Percentiles rank a stretch among this genome's conserved stretches.
These are phyloP conservation scores for Saraca asoca DNA, from an alignment of 331 rosid genomes.

Conservation along the genomic window DNA sequence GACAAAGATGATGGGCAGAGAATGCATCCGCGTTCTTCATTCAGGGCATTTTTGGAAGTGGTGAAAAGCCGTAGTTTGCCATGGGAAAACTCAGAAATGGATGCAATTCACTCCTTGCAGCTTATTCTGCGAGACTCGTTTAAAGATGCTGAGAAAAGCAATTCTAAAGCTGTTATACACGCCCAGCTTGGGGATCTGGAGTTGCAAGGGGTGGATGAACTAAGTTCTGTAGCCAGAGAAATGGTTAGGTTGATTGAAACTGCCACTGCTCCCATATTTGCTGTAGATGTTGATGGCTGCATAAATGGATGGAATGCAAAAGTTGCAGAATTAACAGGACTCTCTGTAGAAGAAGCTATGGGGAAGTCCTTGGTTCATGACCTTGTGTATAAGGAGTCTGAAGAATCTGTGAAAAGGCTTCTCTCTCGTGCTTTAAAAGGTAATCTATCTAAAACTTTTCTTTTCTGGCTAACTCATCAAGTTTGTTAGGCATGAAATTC, in stretches of 20 bases:
- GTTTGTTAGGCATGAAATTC: slow-evolving; percentile 28
- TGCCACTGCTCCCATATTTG: slow-evolving; percentile 97
- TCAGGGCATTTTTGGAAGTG: slow-evolving; percentile 94
- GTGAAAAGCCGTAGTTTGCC: slow-evolving; percentile 93
- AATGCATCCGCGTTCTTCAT: slow-evolving; percentile 98
- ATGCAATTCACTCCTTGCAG: slow-evolving; percentile 97
- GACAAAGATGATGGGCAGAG: slow-evolving; percentile 96
- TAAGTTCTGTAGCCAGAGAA: slow-evolving; percentile 97
- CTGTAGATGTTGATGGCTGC: slow-evolving; percentile 79
- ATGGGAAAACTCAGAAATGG: slow-evolving; percentile 99
- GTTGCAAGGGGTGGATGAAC: slow-evolving; percentile 86
- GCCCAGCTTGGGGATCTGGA: slow-evolving; percentile 51
- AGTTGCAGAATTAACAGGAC: slow-evolving; percentile 91
- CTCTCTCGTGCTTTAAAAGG: slow-evolving; percentile 82
- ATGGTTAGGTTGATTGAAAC: slow-evolving; percentile 99
- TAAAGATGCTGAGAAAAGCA: slow-evolving; percentile 57
- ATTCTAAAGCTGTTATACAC: slow-evolving; percentile 70
- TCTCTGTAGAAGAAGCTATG: slow-evolving; percentile 84
- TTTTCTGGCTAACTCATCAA: slow-evolving; percentile 18
- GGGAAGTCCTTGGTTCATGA: slow-evolving; percentile 86
- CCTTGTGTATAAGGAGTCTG: slow-evolving; percentile 77
- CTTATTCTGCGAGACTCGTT: slow-evolving; percentile 92
- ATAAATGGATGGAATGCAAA: slow-evolving; percentile 98
- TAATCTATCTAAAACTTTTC: slow-evolving; percentile 38
- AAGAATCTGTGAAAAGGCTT: slow-evolving; percentile 69